Evolutionary conservation across 2,329 filamentous ascomycete species (phyloP).

Genomic region (Microsporum audouinii): DNA sequence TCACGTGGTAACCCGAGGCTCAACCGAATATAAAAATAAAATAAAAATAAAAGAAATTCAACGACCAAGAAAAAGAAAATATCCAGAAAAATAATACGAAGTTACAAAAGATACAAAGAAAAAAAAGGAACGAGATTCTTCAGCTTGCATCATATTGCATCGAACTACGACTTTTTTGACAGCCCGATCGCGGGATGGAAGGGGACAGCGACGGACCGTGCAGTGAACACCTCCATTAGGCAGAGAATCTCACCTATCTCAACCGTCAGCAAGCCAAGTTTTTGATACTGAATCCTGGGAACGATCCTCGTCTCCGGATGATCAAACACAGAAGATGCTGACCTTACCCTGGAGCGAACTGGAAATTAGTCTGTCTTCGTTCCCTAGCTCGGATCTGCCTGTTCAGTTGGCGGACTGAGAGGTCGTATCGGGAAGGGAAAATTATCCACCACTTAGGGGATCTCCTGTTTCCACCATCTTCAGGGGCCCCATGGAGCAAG

Average conservation of each 20-base stretch:
- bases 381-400: background rate
- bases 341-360: background rate
- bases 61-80: background rate
- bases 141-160: background rate
- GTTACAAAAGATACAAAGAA: background rate
- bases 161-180: background rate
- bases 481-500: background rate
- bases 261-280: background rate
- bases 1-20: background rate
- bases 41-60: background rate
- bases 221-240: background rate
- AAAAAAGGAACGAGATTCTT: background rate
- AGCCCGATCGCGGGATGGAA: background rate
- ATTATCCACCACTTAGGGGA: conserved; percentile 3
- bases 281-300: background rate
- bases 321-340: background rate
- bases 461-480: background rate
- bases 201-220: background rate
- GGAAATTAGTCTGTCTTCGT: background rate
- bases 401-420: background rate
- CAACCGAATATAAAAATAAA: background rate
- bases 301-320: background rate
- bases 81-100: background rate
- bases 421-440: conserved; percentile 3
- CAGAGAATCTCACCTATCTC: background rate